Evolutionary conservation across 345 rosid genomes (phyloP), one percentile per base, ranked within the genome.

Genomic region (Chamaenerion angustifolium): DNA sequence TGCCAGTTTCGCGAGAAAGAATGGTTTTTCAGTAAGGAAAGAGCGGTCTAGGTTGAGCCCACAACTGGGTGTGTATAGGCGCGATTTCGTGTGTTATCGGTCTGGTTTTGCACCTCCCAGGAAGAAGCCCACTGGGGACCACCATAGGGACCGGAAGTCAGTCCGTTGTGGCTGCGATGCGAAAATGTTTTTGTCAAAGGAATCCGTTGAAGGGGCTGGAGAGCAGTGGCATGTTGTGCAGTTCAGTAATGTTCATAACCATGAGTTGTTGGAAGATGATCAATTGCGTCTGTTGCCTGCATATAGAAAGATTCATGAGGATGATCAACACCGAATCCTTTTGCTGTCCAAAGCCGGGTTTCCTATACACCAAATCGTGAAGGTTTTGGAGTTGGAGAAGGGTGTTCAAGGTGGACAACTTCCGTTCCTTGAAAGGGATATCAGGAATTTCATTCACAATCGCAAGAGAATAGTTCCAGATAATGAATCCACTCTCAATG

Each of bases 131-230:
- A 71, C 82, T 19, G 98, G 80, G 10, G 93, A 81, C 67, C 96
- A 83, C 65, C 96, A 88, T 3, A 66, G 98, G 15, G 98, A 86
- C 47, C 78, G 96, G 43, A 86, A 86, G 54, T 90, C 96, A 0
- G 89, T 83, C 42, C 74, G 98, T 10, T 86, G 96, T 51, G 98
- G 98, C 37, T 90, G 98, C 45, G 98, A 90, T 70, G 85, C 89
- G 3, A 90, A 90, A 65, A 47, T 90, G 41, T 90, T 83, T 65
- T 59, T 90, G 66, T 81, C 89, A 4, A 86, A 86, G 64, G 89
- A 90, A 66, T 57, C 81, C 41, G 77, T 72, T 56, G 62, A 76
- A 37, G 84, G 82, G 40, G 71, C 55, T 35, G 42, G 66, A 8
- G 37, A 31, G 53, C 98, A 81, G 37, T 90, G 98, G 96, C 82